phyloP scores from a whole-genome alignment of 805 yeast genomes.

The Brettanomyces nanus region DNA sequence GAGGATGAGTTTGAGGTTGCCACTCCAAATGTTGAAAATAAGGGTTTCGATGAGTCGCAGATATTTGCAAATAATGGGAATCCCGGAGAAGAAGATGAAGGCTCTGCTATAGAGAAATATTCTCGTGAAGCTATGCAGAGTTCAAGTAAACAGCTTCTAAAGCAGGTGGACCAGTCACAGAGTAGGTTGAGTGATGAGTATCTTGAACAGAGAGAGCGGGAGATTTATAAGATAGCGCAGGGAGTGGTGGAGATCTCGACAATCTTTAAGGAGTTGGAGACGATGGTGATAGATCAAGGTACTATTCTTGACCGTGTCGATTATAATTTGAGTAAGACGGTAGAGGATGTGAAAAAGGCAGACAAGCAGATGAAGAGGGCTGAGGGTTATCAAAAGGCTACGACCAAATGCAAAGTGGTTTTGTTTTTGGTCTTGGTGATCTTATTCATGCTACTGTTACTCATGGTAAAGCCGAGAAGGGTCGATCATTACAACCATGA shows the following conservation, averaged over 20 bases:
- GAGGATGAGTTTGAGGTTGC: conserved; percentile 49
- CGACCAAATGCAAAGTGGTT: conserved; percentile 85
- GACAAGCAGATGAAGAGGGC: conserved; percentile 74
- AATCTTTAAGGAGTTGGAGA: conserved; percentile 88
- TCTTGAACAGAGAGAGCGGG: conserved; percentile 74
- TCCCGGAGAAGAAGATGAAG: conserved; percentile 13
- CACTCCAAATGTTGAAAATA: neutral
- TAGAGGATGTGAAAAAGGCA: conserved; percentile 65
- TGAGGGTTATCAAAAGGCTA: conserved; percentile 72
- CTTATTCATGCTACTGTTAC: conserved; percentile 58
- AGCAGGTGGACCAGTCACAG: conserved; percentile 25
- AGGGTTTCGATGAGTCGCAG: neutral
- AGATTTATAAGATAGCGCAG: conserved; percentile 84
- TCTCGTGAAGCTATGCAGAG: conserved; percentile 43
- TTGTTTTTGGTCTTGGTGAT: conserved; percentile 65
- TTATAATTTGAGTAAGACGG: conserved; percentile 80
- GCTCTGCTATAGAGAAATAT: conserved; percentile 35
- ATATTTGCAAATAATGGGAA: conserved; percentile 1
- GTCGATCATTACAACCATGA: conserved; percentile 24
- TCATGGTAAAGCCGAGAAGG: conserved; percentile 54
- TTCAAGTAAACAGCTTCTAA: conserved; percentile 35
- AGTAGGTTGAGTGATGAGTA: conserved; percentile 31
- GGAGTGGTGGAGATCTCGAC: conserved; percentile 91
- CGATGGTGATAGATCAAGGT: conserved; percentile 90
- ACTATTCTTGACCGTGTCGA: conserved; percentile 89